Evolutionary conservation across 2,329 filamentous ascomycete species (phyloP), one percentile per base, ranked within the genome.

Genomic region (Fusarium sp.): DNA sequence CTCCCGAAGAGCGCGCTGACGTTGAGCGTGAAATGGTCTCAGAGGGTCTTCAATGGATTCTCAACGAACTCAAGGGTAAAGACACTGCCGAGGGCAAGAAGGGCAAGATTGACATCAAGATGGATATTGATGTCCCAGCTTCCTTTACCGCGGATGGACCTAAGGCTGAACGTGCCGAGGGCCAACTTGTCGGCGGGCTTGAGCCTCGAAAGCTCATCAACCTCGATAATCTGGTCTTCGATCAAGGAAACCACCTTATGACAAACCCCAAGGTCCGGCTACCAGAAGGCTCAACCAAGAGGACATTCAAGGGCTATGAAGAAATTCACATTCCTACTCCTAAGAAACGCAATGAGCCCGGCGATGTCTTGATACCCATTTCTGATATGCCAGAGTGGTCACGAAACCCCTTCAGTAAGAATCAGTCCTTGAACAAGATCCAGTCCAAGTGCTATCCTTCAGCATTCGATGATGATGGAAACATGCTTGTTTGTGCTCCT

Each of bases 241-340:
- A 98, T 77, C 96, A 98, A 83, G 96, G 96, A 60, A 99, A 98
- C 79, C 96, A 99, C 85, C 88, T 99, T 47, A 99, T 98, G 96
- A 98, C 96, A n/a, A 99, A 99, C 78, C 93, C 95, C 11, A 98
- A 95, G 80, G 96, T 99, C 52, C 93, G 93, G 72, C 88, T 99
- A 25, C 96, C 96, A 0, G 94, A 97, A 80, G 96, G 96, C 16
- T 97, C 96, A 5, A 98, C 94, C 1, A 98, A 98, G 82, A 90
- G 95, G 53, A 94, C 94, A 0, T 98, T 98, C 85, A 99, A 99
- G 83, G 96, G 96, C 38, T 99, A 98, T 76, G 96, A 99, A 82
- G 96, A 99, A 80, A 98, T 98, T 66, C 96, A 99, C 80, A 95
- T 99, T 8, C 96, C 96, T 12, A 90, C 94, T 9, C 97, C 97